Conservation (phyloP, 106 monocot genomes). For the Dendrobium catenatum region DNA sequence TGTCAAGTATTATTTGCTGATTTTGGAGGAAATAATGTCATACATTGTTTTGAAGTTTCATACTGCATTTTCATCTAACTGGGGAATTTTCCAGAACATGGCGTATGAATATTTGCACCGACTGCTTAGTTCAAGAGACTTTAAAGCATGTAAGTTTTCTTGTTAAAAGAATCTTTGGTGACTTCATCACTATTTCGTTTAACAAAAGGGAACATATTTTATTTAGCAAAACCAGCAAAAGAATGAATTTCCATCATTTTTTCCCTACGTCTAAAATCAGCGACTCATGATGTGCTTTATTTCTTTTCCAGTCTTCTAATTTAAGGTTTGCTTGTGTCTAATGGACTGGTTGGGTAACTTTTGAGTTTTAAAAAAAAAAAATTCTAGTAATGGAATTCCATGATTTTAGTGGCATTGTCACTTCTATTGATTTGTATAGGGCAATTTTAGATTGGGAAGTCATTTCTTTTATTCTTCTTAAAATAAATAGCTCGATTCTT, state of each 20-base stretch:
- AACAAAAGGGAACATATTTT: neutral
- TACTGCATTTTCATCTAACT: neutral
- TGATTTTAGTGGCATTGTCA: neutral
- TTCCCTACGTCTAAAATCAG: neutral
- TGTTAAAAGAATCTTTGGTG: neutral
- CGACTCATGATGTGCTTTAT: neutral
- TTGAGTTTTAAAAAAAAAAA: neutral
- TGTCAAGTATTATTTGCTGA: neutral
- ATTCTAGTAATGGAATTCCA: neutral
- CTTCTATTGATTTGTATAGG: neutral
- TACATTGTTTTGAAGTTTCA: neutral
- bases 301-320: neutral
- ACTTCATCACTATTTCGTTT: neutral
- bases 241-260: neutral
- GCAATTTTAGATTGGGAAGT: neutral
- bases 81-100: slow-evolving; percentile 30
- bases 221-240: neutral
- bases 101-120: slow-evolving; percentile 44
- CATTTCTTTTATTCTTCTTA: no score
- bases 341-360: neutral
- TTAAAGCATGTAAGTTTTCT: slow-evolving; percentile 28
- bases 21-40: neutral
- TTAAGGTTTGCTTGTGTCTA: neutral
- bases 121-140: slow-evolving; percentile 27
- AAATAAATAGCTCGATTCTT: no score